A percentile compares a stretch with the other conserved stretches of the same genome.
Conservation (phyloP, 148 eudicot species). For the Cornus controversa region DNA sequence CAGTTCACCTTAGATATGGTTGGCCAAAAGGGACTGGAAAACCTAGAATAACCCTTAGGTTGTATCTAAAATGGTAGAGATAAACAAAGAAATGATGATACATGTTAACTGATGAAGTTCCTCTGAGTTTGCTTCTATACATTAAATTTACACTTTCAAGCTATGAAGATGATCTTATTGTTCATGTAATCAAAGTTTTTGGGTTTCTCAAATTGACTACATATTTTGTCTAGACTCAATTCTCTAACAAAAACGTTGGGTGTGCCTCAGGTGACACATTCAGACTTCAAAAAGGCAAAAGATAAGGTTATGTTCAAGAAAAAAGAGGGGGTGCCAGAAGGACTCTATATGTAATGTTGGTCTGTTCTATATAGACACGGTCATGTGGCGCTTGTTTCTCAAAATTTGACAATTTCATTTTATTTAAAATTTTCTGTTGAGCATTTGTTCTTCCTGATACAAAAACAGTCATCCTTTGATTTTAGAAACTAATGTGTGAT, state of each 20-base stretch:
- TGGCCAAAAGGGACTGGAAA: too few species aligned
- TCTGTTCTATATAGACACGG: neutral
- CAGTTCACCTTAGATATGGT: too few species aligned
- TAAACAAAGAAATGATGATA: neutral
- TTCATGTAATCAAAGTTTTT: too few species aligned
- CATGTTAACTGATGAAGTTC: neutral
- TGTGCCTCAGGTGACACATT: conserved; percentile 54
- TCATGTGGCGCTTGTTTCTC: neutral
- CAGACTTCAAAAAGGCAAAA: conserved; percentile 82
- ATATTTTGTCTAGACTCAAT: too few species aligned
- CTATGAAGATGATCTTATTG: too few species aligned
- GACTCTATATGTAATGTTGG: conserved; percentile 67
- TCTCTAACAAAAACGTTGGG: neutral
- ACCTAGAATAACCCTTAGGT: too few species aligned
- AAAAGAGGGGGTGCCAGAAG: conserved; percentile 95
- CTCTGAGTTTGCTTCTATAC: neutral
- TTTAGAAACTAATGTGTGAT: neutral
- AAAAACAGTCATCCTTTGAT: neutral
- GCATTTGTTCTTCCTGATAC: neutral
- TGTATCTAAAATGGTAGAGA: neutral
- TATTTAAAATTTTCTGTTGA: too few species aligned
- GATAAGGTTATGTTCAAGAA: conserved; percentile 92
- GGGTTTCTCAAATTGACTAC: too few species aligned
- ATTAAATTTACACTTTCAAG: neutral
- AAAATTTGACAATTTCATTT: neutral